Evolutionary conservation across 1,284 basidiomycete species (phyloP), one percentile per base, ranked within the genome.

Genomic region (Ceratobasidium theobromae): DNA sequence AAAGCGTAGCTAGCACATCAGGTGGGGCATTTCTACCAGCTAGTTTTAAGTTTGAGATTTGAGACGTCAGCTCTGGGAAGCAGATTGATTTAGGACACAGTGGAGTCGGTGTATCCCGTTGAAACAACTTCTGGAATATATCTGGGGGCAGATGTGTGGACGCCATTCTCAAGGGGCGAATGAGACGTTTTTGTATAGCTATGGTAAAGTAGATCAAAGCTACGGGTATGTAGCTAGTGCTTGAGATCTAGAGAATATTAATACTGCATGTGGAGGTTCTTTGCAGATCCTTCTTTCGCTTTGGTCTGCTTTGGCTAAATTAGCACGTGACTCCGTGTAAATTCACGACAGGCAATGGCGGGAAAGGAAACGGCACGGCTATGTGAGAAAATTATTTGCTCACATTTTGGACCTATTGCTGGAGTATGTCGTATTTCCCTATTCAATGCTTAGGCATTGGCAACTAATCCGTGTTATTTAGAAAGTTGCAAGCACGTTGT

Each of bases 401-500:
- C 87, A 25, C 88, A 93, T 70, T 94, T 95, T 75, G 93, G 93
- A 3, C 82, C 85, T 33, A 79, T 91, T 57, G 86, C 86, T 45
- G 85, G 88, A 65, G 90, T 93, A 73, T 78, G 86, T 70, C 0
- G 25, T 30, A 30, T 30, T 49, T 32, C 43, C 38, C 27, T 43
- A 54, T 21, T 25, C 16, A 25, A 40, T 55, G 52, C 52, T 53
- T 21, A 48, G n/a, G n/a, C 48, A 41, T 40, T 18, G 14, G 52
- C 18, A 25, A 46, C 38, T 49, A 33, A 57, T 55, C 45, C 65
- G 46, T 38, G 28, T 53, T 28, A 28, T 18, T 12, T 72, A 95
- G 93, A 85, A 84, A 74, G 84, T 98, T 58, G 88, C 88, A 2
- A 86, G 85, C n/a, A 82, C 84, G 9, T 80, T 98, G n/a, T 83